Evolutionary conservation across 1,284 basidiomycete genomes (phyloP).

Genomic region (Moesziomyces parantarcticus): DNA sequence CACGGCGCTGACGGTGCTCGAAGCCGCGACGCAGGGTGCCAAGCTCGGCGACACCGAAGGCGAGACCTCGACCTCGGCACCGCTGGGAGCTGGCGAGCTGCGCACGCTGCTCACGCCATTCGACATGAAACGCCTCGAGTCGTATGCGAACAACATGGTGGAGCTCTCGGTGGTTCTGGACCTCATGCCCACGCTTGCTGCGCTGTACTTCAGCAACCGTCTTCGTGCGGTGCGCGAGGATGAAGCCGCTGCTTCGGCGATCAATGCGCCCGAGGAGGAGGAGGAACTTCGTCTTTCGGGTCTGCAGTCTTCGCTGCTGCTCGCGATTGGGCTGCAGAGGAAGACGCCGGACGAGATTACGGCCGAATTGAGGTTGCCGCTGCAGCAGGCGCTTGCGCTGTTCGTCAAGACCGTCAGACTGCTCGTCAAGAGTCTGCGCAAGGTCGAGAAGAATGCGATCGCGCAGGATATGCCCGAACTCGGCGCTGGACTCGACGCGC

Average conservation of each 20-base stretch:
- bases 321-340: slow-evolving; percentile 86
- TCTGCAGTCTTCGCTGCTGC: slow-evolving; percentile 57
- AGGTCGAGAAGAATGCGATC: slow-evolving; percentile 76
- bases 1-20: slow-evolving; percentile 86
- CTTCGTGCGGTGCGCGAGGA: slow-evolving; percentile 60
- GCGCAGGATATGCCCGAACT: slow-evolving; percentile 45
- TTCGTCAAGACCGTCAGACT: slow-evolving; percentile 92
- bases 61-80: slow-evolving; percentile 8
- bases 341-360: slow-evolving; percentile 83
- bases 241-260: slow-evolving; percentile 46
- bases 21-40: slow-evolving; percentile 79
- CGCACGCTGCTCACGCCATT: slow-evolving; percentile 84
- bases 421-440: slow-evolving; percentile 80
- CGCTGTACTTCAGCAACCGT: slow-evolving; percentile 81
- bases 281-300: slow-evolving; percentile 54
- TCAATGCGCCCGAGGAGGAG: slow-evolving; percentile 42
- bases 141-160: slow-evolving; percentile 94
- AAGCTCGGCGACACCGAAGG: slow-evolving; percentile 28
- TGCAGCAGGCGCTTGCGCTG: slow-evolving; percentile 87
- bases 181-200: slow-evolving; percentile 82
- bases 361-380: slow-evolving; percentile 76
- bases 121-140: slow-evolving; percentile 93
- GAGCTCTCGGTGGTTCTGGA: slow-evolving; percentile 97
- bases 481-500: slow-evolving; percentile 15
- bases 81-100: slow-evolving; percentile 75